A percentile compares a stretch with the other conserved stretches of the same genome.
These are phyloP conservation scores for Sphagnum contortum DNA, from an alignment of 225 moss, liverwort and hornwort genomes.

Conservation along the genomic window DNA sequence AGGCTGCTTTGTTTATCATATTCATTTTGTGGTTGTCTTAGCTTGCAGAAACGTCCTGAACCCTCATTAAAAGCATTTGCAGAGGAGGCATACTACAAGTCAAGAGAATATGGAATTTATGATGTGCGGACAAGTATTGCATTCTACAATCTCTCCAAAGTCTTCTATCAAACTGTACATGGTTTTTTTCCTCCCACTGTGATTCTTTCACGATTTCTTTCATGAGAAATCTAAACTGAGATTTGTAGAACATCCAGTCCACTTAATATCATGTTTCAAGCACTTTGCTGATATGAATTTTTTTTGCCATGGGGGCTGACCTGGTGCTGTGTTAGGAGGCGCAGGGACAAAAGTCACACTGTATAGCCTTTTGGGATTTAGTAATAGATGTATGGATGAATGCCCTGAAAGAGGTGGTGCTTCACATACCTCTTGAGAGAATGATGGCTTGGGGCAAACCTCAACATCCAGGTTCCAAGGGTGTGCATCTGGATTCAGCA, in stretches of 20 bases:
- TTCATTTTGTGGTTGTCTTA: too few species aligned
- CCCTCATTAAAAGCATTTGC: constrained; percentile 71
- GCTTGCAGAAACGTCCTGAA: constrained; percentile 40
- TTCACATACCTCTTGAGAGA: constrained; percentile 14
- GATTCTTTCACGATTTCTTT: too few species aligned
- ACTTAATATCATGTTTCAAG: too few species aligned
- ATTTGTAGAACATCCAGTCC: too few species aligned
- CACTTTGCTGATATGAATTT: too few species aligned
- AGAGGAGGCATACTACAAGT: constrained; percentile 69
- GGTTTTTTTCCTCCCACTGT: background rate
- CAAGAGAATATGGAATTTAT: constrained; percentile 51
- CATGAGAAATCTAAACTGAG: too few species aligned
- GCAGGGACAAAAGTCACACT: too few species aligned
- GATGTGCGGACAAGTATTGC: constrained; percentile 75
- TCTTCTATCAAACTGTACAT: constrained; percentile 40
- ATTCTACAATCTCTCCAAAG: constrained; percentile 58
- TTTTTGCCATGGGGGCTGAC: too few species aligned
- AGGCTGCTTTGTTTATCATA: too few species aligned
- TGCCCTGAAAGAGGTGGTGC: constrained; percentile 59
- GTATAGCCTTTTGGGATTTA: constrained; percentile 50
- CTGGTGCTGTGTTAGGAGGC: too few species aligned
- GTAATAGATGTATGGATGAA: constrained; percentile 52
- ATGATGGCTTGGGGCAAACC: constrained; percentile 62
- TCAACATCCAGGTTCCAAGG: constrained; percentile 35
- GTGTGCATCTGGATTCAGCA: constrained; percentile 6